Percentiles rank a stretch among this genome's conserved stretches.
Conservation (phyloP, 192 early-diverging fungal genomes). For the Entomortierella beljakovae region DNA sequence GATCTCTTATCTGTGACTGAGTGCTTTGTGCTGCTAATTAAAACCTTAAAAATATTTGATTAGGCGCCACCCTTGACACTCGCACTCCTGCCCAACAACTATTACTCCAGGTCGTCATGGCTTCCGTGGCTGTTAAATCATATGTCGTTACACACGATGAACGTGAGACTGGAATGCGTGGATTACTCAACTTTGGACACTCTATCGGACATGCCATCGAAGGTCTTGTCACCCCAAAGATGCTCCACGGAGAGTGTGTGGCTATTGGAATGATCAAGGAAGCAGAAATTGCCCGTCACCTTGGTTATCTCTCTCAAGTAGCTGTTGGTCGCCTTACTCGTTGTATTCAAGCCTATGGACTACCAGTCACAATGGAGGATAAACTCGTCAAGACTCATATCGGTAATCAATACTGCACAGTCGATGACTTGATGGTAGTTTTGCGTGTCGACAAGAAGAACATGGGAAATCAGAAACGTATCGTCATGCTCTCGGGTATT, state of each 20-base stretch:
- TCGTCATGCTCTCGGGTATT: conserved; percentile 88
- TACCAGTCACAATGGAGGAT: conserved; percentile 89
- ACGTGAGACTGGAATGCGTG: conserved; percentile 93
- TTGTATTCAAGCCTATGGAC: conserved; percentile 85
- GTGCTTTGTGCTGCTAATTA: background rate
- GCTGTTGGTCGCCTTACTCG: conserved; percentile 86
- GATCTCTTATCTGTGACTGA: conserved; percentile 14
- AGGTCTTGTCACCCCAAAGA: conserved; percentile 85
- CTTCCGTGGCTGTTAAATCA: conserved; percentile 92
- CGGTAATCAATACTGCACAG: conserved; percentile 73
- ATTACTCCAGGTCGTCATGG: conserved; percentile 88
- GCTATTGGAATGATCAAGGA: conserved; percentile 96
- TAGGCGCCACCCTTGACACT: conserved; percentile 68
- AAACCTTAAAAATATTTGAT: conserved; percentile 1
- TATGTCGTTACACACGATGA: conserved; percentile 96
- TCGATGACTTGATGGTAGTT: conserved; percentile 89
- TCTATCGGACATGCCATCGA: conserved; percentile 97
- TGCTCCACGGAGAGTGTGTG: conserved; percentile 98
- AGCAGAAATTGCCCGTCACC: conserved; percentile 90
- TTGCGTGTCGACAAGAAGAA: conserved; percentile 99
- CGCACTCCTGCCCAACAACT: conserved; percentile 71
- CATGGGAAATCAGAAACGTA: conserved; percentile 88
- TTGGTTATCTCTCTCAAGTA: conserved; percentile 89
- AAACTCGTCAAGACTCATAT: conserved; percentile 72
- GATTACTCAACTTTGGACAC: conserved; percentile 97